phyloP scores from a whole-genome alignment of 495 filamentous ascomycete species.

The Daldinia loculata region DNA sequence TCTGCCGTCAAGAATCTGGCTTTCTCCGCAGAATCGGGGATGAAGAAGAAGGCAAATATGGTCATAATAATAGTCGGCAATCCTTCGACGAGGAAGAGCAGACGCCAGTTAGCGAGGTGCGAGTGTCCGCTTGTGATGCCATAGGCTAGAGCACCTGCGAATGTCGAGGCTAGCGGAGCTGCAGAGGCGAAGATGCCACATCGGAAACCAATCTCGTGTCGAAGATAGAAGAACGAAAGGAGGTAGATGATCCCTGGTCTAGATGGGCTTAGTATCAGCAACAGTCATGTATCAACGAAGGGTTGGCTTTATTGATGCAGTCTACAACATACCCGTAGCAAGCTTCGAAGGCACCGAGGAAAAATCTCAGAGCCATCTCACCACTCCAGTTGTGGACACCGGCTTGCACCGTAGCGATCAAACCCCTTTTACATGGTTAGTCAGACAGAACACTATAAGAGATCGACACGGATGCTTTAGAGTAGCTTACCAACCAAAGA shows the following conservation, averaged over 20 bases:
- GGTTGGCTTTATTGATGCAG: neutral
- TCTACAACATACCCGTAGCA: conserved; percentile 58
- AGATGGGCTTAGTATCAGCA: conserved; percentile 2
- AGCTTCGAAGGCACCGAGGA: conserved; percentile 70
- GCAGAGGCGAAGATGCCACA: conserved; percentile 76
- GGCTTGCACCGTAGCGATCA: conserved; percentile 65
- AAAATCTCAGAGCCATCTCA: conserved; percentile 70
- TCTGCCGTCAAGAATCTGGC: conserved; percentile 73
- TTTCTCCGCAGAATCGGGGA: conserved; percentile 72
- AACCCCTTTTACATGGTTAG: conserved; percentile 50
- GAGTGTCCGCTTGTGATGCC: conserved; percentile 76
- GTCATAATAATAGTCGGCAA: conserved; percentile 70
- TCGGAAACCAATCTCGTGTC: conserved; percentile 76
- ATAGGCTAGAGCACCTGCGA: conserved; percentile 80
- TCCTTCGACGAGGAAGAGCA: conserved; percentile 83
- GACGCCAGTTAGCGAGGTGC: conserved; percentile 72
- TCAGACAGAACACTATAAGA: neutral
- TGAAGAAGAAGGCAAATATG: conserved; percentile 68
- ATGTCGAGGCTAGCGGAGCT: conserved; percentile 78
- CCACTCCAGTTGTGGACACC: conserved; percentile 64
- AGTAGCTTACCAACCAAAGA: conserved; percentile 41
- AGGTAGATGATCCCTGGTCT: conserved; percentile 72
- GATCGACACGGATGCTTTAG: neutral
- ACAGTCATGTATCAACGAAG: neutral
- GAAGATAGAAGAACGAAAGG: conserved; percentile 80